These are phyloP conservation scores for Clonostachys rhizophaga DNA, from an alignment of 2,329 filamentous ascomycete genomes.

Conservation along the genomic window DNA sequence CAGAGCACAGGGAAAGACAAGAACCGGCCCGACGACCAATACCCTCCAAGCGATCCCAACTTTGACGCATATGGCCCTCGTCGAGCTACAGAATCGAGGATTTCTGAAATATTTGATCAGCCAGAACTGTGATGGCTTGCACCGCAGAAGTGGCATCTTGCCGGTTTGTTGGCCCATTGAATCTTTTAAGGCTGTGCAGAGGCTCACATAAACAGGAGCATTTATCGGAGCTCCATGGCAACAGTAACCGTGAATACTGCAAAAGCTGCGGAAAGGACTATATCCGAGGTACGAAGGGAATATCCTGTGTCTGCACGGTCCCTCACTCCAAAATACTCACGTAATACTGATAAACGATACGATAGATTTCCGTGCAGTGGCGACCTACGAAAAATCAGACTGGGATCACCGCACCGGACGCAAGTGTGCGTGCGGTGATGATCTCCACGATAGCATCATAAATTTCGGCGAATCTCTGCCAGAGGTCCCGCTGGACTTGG, in stretches of 20 bases:
- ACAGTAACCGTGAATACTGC: constrained; percentile 39
- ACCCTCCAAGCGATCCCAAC: constrained; percentile 39
- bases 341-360: no score
- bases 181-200: no score
- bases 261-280: constrained; percentile 38
- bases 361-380: constrained; percentile 34
- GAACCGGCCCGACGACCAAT: constrained; percentile 19
- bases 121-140: constrained; percentile 30
- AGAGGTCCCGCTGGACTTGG: constrained; percentile 19
- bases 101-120: constrained; percentile 36
- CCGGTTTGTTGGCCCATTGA: constrained; percentile 19
- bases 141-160: constrained; percentile 38
- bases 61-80: constrained; percentile 38
- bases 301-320: no score
- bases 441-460: constrained; percentile 36
- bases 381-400: constrained; percentile 32
- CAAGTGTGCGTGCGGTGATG: constrained; percentile 33
- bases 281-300: constrained; percentile 20
- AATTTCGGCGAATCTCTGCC: constrained; percentile 35
- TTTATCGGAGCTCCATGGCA: constrained; percentile 42
- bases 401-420: constrained; percentile 40
- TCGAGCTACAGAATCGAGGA: constrained; percentile 32
- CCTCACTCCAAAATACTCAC: no score
- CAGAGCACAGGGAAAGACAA: constrained; percentile 30
- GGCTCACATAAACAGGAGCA: constrained; percentile 17